Evolutionary conservation across 179 eudicot species (phyloP), one percentile per base, ranked within the genome.

Genomic region (Sideroxylon spinosum): DNA sequence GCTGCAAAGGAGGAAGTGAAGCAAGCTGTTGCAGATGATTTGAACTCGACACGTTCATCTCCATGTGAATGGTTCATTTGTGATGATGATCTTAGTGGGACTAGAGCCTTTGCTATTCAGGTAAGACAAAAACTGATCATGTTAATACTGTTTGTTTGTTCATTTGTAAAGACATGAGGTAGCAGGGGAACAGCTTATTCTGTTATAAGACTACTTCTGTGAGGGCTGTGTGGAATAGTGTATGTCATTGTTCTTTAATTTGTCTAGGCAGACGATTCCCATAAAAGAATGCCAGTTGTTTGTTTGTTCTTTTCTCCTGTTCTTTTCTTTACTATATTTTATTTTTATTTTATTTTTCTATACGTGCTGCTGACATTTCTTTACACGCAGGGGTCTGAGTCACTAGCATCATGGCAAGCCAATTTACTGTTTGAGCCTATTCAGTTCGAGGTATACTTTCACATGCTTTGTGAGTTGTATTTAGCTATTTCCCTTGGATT

Each of bases 21-120:
- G 84, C 99, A 94, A 86, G 98, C 97, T 56, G 96, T 96, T 61
- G 99, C 97, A 0, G 97, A 96, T 88, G 96, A 94, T 87, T 77
- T 96, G 73, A 96, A 86, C 68, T 94, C 98, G 10, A 82, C 84
- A 23, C 85, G 74, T 68, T 90, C 91, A 8, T 88, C 96, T 2
- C 98, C 99, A 7, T 96, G 99, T 84, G 97, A 91, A 77, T 96
- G 99, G 99, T 96, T 87, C 85, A 82, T 87, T n/a, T 96, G 99
- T 81, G 99, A 96, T 79, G 94, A 94, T 78, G 93, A 90, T 80
- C 87, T 82, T 76, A 87, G 73, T 73, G 88, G 90, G 22, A 96
- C 97, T 57, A 81, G 98, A 88, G 87, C 76, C 83, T 92, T 96
- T 26, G 90, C 94, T 71, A 92, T 96, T 87, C 98, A 94, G 97